Conservation (phyloP, 2,329 filamentous ascomycete species). For the Fusarium sarcochroum region DNA sequence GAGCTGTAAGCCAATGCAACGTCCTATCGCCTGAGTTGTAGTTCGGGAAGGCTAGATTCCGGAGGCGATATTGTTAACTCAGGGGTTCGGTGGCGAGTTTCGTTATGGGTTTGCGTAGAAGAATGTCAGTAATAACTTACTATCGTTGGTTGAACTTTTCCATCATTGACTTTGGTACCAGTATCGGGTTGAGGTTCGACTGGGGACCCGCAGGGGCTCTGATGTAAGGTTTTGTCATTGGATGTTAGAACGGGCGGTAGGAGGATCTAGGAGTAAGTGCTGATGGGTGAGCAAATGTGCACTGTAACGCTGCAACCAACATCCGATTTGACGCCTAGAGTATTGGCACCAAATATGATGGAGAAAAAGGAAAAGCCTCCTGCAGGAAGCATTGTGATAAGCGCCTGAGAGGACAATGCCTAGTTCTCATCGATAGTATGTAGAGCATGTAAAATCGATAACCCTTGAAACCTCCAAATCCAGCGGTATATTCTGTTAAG, state of each 20-base stretch:
- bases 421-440: not conserved
- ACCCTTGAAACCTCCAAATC: not conserved
- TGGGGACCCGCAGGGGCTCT: constrained; percentile 21
- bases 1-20: constrained; percentile 30
- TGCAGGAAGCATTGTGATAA: constrained; percentile 1
- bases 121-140: constrained; percentile 2
- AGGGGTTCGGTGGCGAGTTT: constrained; percentile 31
- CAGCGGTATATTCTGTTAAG: not conserved
- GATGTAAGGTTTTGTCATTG: constrained; percentile 5
- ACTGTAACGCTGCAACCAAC: constrained; percentile 33
- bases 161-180: constrained; percentile 1
- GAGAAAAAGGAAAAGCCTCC: constrained; percentile 1
- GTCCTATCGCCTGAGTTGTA: constrained; percentile 17
- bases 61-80: constrained; percentile 1
- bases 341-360: constrained; percentile 11
- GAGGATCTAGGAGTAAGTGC: constrained; percentile 20
- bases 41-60: constrained; percentile 24
- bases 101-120: constrained; percentile 29
- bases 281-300: constrained; percentile 29
- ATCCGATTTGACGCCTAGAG: constrained; percentile 21
- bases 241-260: constrained; percentile 10
- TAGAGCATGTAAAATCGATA: not conserved
- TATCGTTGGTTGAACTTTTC: constrained; percentile 15
- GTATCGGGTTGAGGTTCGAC: constrained; percentile 3
- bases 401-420: not conserved